Conservation (phyloP, 352 stramenopile species). For the Phytopythium montanum region DNA sequence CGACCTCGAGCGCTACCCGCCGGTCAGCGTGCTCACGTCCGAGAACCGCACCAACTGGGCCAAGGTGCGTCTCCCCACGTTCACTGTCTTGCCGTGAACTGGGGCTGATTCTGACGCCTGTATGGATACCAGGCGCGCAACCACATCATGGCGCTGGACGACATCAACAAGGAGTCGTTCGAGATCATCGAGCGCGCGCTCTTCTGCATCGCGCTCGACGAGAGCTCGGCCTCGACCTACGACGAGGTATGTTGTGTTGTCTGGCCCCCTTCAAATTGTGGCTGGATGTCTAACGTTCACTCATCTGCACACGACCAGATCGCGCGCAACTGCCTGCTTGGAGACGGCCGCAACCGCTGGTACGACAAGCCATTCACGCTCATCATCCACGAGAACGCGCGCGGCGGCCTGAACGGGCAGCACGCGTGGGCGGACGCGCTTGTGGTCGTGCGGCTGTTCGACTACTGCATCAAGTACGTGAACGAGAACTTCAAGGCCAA, state of each 20-base stretch:
- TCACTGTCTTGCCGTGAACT: not conserved
- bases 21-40: constrained; percentile 93
- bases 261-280: not conserved
- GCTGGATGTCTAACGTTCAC: not conserved
- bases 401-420: constrained; percentile 94
- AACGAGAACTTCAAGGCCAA: constrained; percentile 89
- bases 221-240: constrained; percentile 76
- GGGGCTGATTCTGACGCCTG: not conserved
- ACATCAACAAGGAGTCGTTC: constrained; percentile 88
- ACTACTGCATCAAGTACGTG: constrained; percentile 93
- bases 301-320: constrained; percentile 27
- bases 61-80: constrained; percentile 39
- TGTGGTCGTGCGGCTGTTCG: constrained; percentile 92
- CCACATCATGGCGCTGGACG: constrained; percentile 82
- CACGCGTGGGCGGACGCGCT: constrained; percentile 98
- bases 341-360: constrained; percentile 94
- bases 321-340: constrained; percentile 78
- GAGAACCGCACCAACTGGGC: constrained; percentile 95
- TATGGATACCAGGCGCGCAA: constrained; percentile 42
- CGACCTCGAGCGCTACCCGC: constrained; percentile 81
- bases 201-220: constrained; percentile 92
- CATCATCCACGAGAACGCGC: constrained; percentile 95
- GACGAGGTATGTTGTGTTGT: constrained; percentile 41
- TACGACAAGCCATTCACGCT: constrained; percentile 98
- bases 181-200: constrained; percentile 92